These are phyloP conservation scores for Globisporangium cederbergense DNA, from an alignment of 352 stramenopile species.

Conservation along the genomic window DNA sequence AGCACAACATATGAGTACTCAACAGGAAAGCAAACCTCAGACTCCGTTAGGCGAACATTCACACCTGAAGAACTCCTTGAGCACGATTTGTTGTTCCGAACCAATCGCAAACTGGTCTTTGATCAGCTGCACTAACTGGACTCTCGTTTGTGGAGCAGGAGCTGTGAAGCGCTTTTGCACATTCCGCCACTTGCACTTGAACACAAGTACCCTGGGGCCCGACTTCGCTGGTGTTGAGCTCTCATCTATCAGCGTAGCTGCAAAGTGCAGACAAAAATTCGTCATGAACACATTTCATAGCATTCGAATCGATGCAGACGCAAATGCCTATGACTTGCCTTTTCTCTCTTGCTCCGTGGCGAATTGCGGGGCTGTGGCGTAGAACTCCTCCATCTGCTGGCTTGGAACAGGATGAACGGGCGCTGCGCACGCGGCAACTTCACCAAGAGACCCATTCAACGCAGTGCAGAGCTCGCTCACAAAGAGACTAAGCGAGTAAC, in stretches of 20 bases:
- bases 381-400: constrained; percentile 12
- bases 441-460: constrained; percentile 17
- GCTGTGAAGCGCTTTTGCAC: constrained; percentile 42
- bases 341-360: constrained; percentile 13
- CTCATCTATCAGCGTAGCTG: constrained; percentile 7
- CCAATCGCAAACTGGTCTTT: constrained; percentile 37
- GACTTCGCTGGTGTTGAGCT: constrained; percentile 3
- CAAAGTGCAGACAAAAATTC: neutral
- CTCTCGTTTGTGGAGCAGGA: constrained; percentile 22
- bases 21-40: neutral
- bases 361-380: constrained; percentile 31
- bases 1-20: neutral
- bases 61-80: constrained; percentile 43
- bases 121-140: constrained; percentile 33
- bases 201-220: constrained; percentile 24
- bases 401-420: constrained; percentile 20
- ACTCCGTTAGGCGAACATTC: neutral
- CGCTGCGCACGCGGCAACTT: constrained; percentile 2
- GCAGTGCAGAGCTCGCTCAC: constrained; percentile 47
- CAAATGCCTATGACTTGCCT: constrained; percentile 1
- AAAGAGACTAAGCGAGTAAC: constrained; percentile 47
- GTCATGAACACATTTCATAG: no score
- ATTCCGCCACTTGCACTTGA: constrained; percentile 69
- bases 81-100: constrained; percentile 19
- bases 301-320: no score